A percentile compares a stretch with the other conserved stretches of the same genome.
These are phyloP conservation scores for Tetratostichococcus sp. DNA, from an alignment of 139 green algal species.

Conservation along the genomic window DNA sequence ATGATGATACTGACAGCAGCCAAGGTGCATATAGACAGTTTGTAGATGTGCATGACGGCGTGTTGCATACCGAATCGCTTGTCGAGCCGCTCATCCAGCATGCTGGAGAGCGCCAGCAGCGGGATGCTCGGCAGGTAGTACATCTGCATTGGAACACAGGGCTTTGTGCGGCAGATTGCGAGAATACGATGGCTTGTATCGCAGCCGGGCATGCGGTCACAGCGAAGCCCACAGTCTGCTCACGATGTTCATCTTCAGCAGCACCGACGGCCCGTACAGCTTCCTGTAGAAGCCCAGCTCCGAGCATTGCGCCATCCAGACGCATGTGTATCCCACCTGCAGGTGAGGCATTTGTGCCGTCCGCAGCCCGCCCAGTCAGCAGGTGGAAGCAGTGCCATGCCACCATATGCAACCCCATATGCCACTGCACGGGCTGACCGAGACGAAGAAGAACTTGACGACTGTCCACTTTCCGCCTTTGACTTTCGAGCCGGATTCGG, in stretches of 20 bases:
- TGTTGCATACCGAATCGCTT: conserved; percentile 34
- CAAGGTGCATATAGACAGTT: no score
- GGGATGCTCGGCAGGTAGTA: conserved; percentile 78
- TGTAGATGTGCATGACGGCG: conserved; percentile 11
- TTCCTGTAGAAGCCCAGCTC: conserved; percentile 65
- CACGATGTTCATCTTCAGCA: conserved; percentile 73
- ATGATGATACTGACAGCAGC: no score
- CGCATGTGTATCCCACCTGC: conserved; percentile 60
- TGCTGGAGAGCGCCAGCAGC: conserved; percentile 50
- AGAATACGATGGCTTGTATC: background rate
- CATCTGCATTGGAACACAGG: background rate
- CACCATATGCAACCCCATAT: no score
- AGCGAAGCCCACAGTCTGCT: no score
- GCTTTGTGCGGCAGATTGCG: background rate
- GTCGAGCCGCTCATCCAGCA: conserved; percentile 54
- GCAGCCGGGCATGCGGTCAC: no score
- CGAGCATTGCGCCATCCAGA: conserved; percentile 63
- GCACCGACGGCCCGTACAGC: conserved; percentile 58
- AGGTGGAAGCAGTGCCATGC: no score
- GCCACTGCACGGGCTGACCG: conserved; percentile 15
- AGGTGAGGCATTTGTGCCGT: background rate
- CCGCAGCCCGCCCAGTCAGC: no score
- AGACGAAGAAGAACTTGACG: conserved; percentile 44
- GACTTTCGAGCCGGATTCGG: conserved; percentile 44
- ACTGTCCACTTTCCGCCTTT: conserved; percentile 58